Base-by-base conservation (phyloP, 257 asterid genomes). In the Nyctanthes arbortristis region DNA sequence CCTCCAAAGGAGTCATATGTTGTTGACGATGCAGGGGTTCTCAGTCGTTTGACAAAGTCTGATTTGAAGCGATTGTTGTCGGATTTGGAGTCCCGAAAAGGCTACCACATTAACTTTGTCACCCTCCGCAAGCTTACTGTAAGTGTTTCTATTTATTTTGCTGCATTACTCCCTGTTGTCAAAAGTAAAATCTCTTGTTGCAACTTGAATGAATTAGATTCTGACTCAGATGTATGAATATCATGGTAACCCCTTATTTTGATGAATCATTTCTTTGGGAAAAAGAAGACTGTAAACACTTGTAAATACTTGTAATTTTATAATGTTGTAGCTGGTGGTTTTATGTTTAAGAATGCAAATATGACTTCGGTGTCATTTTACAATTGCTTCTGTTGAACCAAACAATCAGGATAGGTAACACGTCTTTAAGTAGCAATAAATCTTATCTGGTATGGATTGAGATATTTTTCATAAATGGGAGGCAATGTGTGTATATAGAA, bases 91-190 rank as follows among this genome's bases (percentile, higher is more conserved):
- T 89, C 84, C 14, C 86, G 97, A 69, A 94, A 94, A 67, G 96
- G 96, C n/a, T 91, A 69, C 85, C 99, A 85, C 77, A 77, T 94
- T 75, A 86, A 94, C 67, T 40, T 91, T 72, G 85, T 94, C 77
- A 94, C 97, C 73, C 95, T 94, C 78, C 89, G 97, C 62, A 94
- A 94, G 80, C 97, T 91, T 78, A 94, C 97, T 70, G 99, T 93
- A 80, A 81, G 87, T 77, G 12, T 20, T 63, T 28, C 40, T 31
- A 33, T 31, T 11, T 6, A 18, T 16, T 35, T 43, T 68, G 22
- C 30, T 65, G 28, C 29, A 28, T 64, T 30, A 40, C 45, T 72
- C 7, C 3, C 11, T 58, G 47, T 58, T 32, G 30, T 39, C 13
- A 24, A 36, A 33, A 7, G 1, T 70, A 67, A 63, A 40, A 52